A percentile compares a stretch with the other conserved stretches of the same genome.
Evolutionary conservation across 108 stramenopile genomes (phyloP).

Genomic region (Conticribra guillardii): DNA sequence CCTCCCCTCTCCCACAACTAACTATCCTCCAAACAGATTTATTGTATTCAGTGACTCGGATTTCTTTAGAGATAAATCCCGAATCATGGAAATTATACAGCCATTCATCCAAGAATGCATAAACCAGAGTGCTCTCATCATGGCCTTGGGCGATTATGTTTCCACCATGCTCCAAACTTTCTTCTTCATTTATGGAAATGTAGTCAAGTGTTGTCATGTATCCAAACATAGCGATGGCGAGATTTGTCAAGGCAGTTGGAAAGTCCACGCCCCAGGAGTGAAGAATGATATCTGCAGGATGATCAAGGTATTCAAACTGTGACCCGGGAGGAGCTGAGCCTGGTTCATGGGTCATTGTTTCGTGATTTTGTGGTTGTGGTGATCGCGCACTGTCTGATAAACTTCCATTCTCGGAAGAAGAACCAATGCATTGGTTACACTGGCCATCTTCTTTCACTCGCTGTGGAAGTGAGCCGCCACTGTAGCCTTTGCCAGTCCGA

Average conservation of each 20-base stretch:
- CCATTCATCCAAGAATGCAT: conserved; percentile 76
- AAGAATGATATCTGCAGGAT: conserved; percentile 84
- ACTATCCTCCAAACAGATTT: conserved; percentile 9
- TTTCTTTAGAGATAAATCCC: conserved; percentile 49
- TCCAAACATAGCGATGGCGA: conserved; percentile 72
- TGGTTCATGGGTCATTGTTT: background rate
- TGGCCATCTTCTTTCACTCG: background rate
- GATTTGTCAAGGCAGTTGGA: conserved; percentile 38
- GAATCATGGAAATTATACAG: conserved; percentile 62
- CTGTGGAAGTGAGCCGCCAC: background rate
- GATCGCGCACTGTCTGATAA: too few species aligned
- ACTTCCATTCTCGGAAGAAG: too few species aligned
- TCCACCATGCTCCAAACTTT: conserved; percentile 9
- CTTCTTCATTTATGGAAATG: conserved; percentile 38
- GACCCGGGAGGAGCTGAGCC: conserved; percentile 24
- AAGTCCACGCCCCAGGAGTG: conserved; percentile 72
- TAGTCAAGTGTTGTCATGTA: conserved; percentile 67
- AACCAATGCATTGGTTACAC: too few species aligned
- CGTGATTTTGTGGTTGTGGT: background rate
- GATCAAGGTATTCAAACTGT: conserved; percentile 67
- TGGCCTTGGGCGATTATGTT: conserved; percentile 47
- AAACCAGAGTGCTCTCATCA: conserved; percentile 58
- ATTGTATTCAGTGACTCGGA: conserved; percentile 24
- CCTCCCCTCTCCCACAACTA: conserved; percentile 37
- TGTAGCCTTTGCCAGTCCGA: conserved; percentile 5